Evolutionary conservation across 2,329 filamentous ascomycete species (phyloP).

Genomic region (Tolypocladium inflatum): DNA sequence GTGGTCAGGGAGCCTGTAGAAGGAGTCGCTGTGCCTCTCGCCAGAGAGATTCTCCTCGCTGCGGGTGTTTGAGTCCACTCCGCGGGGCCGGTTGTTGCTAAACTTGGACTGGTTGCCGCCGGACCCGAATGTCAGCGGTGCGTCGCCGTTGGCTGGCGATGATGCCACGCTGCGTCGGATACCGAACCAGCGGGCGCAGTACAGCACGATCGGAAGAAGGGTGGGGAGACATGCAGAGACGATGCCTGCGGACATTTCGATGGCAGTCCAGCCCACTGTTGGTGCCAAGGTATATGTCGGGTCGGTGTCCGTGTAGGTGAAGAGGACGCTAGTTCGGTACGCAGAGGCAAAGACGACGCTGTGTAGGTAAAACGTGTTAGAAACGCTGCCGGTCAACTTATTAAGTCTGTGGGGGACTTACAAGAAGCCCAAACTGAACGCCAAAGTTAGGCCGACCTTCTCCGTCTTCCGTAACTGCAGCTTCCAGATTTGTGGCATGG

Average conservation of each 20-base stretch:
- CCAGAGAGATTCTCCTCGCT: conserved; percentile 1
- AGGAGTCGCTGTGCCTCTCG: conserved; percentile 9
- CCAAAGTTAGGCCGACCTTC: conserved; percentile 32
- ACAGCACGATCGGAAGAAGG: conserved; percentile 33
- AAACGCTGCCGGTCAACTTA: background rate
- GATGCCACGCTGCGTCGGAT: conserved; percentile 20
- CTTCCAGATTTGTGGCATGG: conserved; percentile 34
- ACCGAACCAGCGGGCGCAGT: conserved; percentile 27
- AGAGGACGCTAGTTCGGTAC: conserved; percentile 37
- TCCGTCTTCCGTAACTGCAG: conserved; percentile 29
- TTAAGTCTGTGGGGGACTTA: conserved; percentile 12
- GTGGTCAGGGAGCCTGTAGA: conserved; percentile 23
- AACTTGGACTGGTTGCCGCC: background rate
- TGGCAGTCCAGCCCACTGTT: conserved; percentile 35
- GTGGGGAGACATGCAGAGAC: conserved; percentile 44
- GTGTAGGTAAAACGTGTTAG: background rate
- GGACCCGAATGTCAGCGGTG: conserved; percentile 12
- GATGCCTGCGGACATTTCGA: conserved; percentile 41
- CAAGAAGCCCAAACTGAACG: conserved; percentile 36
- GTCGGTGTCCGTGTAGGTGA: conserved; percentile 29
- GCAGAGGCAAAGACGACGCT: conserved; percentile 38
- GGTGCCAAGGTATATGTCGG: conserved; percentile 36
- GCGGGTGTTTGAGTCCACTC: conserved; percentile 7
- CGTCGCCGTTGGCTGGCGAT: conserved; percentile 14
- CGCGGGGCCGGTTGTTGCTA: conserved; percentile 9